Base-by-base conservation (phyloP, 2,329 filamentous ascomycete species). In the Clonostachys rhizophaga region DNA sequence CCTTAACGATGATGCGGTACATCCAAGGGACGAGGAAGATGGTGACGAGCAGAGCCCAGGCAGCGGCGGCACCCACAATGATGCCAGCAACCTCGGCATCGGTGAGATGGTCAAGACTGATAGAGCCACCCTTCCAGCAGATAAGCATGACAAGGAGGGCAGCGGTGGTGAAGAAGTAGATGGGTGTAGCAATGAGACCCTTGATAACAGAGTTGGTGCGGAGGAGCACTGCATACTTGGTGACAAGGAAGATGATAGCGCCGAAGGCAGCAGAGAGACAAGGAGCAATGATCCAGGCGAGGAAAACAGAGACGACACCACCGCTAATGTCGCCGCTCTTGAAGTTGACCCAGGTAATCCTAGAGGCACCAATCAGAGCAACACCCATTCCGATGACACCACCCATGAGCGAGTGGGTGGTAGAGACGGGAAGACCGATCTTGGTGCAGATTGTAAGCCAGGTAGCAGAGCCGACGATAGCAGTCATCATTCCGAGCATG, bases 401-500 rank as follows among this genome's bases (percentile, higher is more conserved):
- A 5, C 66, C 74, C 37, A 77, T 70, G 37, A 78, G 69, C 46
- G 71, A 75, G 56, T 78, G 74, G 0, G 77, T 80, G 3, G 77
- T 79, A 4, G 73, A 76, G 5, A 80, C 72, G 2, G 77, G 77
- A 50, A 79, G 63, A 43, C 74, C 75, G 43, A 74, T 64, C 8
- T 67, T 60, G 3, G 76, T 80, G 2, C 76, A 76, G 42, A 76
- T 54, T 2, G 75, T 78, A 13, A 80, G 67, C 51, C 75, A 80
- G n/a, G 71, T 56, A 1, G 75, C 73, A 0, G 69, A 78, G 5
- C 69, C 72, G 41, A 78, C 55, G 46, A 78, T 67, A 33, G 75
- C 74, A 52, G 75, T 79, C 54, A 76, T 72, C 72, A 82, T 81
- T 48, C 64, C 74, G 40, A 79, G 60, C 59, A 78, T 70, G 20